Base-by-base conservation (phyloP, 768 basidiomycete genomes). In the Dioszegia crocea region DNA sequence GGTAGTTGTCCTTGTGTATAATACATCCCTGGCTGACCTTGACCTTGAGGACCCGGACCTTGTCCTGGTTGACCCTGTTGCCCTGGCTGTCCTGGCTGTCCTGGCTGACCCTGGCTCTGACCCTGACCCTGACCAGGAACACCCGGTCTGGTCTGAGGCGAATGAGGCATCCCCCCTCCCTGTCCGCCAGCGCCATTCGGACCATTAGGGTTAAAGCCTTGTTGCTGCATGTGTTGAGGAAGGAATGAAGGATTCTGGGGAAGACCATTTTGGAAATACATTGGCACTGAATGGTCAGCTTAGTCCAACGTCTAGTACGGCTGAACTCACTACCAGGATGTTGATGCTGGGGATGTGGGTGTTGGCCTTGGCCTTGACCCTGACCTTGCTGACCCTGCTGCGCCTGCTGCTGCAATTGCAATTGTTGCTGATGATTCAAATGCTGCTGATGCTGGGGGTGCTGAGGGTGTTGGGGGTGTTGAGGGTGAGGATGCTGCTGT, bases 181-280 rank as follows among this genome's bases (percentile, higher is more conserved):
- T 4, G 27, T 5, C 49, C 31, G 11, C 12, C 6, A 11, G n/a
- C n/a, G n/a, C 17, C 30, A 26, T 33, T 45, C 24, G 26, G 10
- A 11, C 12, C 14, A 19, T 33, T 45, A 11, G 16, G 64, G 47
- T 60, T 60, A 55, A 63, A 69, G n/a, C n/a, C n/a, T 30, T 59
- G 65, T 55, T 65, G 57, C 27, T 61, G 68, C 60, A 69, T 63
- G 49, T 69, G 71, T 33, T 62, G 67, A 49, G 62, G 62, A 14
- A 73, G 61, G 66, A 66, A 73, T 44, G 64, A 66, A 16, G 66
- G 60, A 43, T 66, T 61, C 51, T 65, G 71, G 39, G 68, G 68
- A 50, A 70, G 62, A 19, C 66, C 71, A 57, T 64, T 63, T 26
- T 64, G 68, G 58, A 59, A 73, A 50, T 68, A 69, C 62, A 73